phyloP scores from a whole-genome alignment of 2,329 filamentous ascomycete genomes.

The Stagonosporopsis rhizophila region DNA sequence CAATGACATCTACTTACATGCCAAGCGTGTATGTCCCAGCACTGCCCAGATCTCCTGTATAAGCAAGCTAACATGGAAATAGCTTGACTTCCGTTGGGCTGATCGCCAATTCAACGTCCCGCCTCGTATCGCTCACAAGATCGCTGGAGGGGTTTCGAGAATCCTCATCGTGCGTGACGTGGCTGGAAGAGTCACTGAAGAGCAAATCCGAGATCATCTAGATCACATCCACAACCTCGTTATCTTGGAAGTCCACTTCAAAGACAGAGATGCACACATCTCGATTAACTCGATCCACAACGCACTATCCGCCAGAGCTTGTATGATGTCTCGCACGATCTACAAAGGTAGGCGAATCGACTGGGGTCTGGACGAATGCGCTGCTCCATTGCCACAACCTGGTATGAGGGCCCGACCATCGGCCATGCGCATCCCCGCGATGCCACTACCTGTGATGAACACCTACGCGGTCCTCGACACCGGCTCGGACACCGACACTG shows the following conservation, averaged over 20 bases:
- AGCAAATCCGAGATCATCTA: conserved; percentile 72
- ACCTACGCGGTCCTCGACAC: conserved; percentile 43
- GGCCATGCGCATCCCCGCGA: conserved; percentile 18
- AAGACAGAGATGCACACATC: conserved; percentile 68
- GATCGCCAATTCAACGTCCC: conserved; percentile 73
- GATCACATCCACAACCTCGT: conserved; percentile 83
- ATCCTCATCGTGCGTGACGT: conserved; percentile 74
- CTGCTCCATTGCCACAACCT: conserved; percentile 59
- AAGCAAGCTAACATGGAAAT: neutral
- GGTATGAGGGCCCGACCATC: conserved; percentile 17
- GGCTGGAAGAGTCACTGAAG: conserved; percentile 64
- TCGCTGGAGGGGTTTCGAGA: conserved; percentile 71
- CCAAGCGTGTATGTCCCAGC: conserved; percentile 65
- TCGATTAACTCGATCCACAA: conserved; percentile 79
- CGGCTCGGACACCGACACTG: conserved; percentile 35
- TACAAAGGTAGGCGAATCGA: conserved; percentile 77
- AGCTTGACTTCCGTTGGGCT: conserved; percentile 75
- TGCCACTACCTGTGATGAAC: conserved; percentile 35
- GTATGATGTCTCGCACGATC: conserved; percentile 72
- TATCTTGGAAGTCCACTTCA: conserved; percentile 69
- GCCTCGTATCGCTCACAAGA: conserved; percentile 68
- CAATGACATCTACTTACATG: conserved; percentile 72
- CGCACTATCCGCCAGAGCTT: conserved; percentile 76
- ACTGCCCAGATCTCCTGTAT: neutral
- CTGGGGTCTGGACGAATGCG: conserved; percentile 77